Conservation (phyloP, 495 filamentous ascomycete genomes). For the Aspergillus heteromorphus region DNA sequence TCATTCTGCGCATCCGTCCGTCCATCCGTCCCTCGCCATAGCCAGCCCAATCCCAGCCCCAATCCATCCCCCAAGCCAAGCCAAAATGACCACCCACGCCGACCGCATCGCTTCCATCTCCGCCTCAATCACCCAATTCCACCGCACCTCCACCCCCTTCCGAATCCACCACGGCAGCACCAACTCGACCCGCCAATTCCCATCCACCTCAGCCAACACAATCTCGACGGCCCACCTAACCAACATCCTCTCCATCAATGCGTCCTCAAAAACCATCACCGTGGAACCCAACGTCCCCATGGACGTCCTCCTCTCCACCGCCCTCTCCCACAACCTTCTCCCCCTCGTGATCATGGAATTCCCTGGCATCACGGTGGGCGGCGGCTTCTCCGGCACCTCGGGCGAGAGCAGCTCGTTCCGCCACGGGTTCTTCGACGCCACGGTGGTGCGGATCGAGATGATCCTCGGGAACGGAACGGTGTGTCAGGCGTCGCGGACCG, state of each 20-base stretch:
- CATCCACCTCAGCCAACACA: slow-evolving; percentile 46
- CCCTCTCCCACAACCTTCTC: slow-evolving; percentile 35
- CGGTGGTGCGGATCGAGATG: slow-evolving; percentile 47
- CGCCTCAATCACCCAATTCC: slow-evolving; percentile 28
- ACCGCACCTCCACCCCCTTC: slow-evolving; percentile 55
- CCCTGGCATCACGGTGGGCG: slow-evolving; percentile 53
- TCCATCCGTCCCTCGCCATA: too few relatives aligned
- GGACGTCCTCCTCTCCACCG: slow-evolving; percentile 41
- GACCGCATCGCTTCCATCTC: neutral
- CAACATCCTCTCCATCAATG: slow-evolving; percentile 50
- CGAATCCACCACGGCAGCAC: slow-evolving; percentile 76
- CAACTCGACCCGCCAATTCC: slow-evolving; percentile 61
- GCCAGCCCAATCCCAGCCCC: neutral
- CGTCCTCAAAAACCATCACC: slow-evolving; percentile 26
- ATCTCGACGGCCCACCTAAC: slow-evolving; percentile 43
- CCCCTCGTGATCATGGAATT: slow-evolving; percentile 56
- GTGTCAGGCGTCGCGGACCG: slow-evolving; percentile 28
- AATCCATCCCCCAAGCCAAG: neutral
- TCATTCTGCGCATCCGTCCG: neutral
- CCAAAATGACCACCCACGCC: neutral
- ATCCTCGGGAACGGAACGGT: slow-evolving; percentile 49
- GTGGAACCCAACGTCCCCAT: slow-evolving; percentile 54
- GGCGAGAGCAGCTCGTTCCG: slow-evolving; percentile 53
- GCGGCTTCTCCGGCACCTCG: slow-evolving; percentile 50
- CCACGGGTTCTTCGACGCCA: slow-evolving; percentile 52